Conservation (phyloP, 78 protist species). For the Dictyostelium brefeldianum region DNA sequence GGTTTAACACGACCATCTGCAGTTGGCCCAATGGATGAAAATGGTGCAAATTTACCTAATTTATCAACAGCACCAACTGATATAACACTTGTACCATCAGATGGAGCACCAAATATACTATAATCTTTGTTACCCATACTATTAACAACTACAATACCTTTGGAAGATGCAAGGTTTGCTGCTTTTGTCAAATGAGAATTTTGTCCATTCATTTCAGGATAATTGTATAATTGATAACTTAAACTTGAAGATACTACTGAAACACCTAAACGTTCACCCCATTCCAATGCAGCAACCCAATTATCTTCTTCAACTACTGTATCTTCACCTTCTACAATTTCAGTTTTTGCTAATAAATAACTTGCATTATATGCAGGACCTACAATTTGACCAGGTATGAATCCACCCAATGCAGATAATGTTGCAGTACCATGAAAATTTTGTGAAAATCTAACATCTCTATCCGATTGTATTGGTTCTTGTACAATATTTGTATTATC, state of each 20-base stretch:
- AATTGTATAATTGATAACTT: slow-evolving; percentile 39
- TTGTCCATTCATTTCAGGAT: slow-evolving; percentile 6
- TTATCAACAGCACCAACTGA: slow-evolving; percentile 53
- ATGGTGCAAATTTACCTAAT: slow-evolving; percentile 1
- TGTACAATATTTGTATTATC: background rate
- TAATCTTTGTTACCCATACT: slow-evolving; percentile 46
- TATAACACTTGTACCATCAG: slow-evolving; percentile 48
- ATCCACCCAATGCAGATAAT: slow-evolving; percentile 61
- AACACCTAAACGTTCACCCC: slow-evolving; percentile 76
- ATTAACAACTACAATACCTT: slow-evolving; percentile 69
- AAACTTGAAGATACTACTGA: slow-evolving; percentile 11
- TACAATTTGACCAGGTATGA: slow-evolving; percentile 31
- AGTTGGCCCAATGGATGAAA: slow-evolving; percentile 69
- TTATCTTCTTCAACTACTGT: slow-evolving; percentile 57
- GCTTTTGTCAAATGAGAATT: slow-evolving; percentile 27
- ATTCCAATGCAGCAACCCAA: slow-evolving; percentile 58
- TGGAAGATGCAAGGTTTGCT: slow-evolving; percentile 34
- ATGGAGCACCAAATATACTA: slow-evolving; percentile 61
- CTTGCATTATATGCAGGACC: slow-evolving; percentile 76
- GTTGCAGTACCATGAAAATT: slow-evolving; percentile 77
- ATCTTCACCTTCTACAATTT: slow-evolving; percentile 14
- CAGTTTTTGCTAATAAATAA: slow-evolving; percentile 72
- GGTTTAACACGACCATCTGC: slow-evolving; percentile 78
- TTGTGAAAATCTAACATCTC: slow-evolving; percentile 7
- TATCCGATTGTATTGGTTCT: background rate